Conservation (phyloP, 2,329 filamentous ascomycete genomes). For the Trichoderma cornu-damae region DNA sequence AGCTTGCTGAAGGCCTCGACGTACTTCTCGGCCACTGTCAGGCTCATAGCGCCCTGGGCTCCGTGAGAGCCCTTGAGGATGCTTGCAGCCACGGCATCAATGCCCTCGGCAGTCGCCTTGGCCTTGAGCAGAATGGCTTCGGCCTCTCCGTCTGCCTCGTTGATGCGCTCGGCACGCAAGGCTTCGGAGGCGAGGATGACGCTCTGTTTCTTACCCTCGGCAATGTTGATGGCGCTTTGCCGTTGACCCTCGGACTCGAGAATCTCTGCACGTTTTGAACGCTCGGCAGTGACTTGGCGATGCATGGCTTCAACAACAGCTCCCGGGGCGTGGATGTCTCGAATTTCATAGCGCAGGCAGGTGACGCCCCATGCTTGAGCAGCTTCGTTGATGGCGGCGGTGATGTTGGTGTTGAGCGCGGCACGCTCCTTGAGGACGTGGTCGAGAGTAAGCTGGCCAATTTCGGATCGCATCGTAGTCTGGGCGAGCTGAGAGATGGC, state of each 20-base stretch:
- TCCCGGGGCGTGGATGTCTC: conserved; percentile 93
- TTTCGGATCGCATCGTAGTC: conserved; percentile 98
- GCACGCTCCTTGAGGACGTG: conserved; percentile 97
- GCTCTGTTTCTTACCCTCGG: conserved; percentile 93
- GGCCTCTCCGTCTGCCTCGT: conserved; percentile 85
- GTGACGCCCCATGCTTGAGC: conserved; percentile 95
- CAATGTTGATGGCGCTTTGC: conserved; percentile 97
- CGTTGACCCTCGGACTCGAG: conserved; percentile 94
- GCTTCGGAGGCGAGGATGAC: conserved; percentile 96
- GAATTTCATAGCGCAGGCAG: conserved; percentile 94
- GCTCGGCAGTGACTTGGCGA: conserved; percentile 92
- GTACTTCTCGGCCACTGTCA: conserved; percentile 94
- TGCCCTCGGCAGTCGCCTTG: conserved; percentile 77
- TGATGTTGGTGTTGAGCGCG: conserved; percentile 95
- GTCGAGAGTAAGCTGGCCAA: conserved; percentile 91
- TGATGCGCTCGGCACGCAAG: conserved; percentile 83
- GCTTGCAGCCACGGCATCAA: conserved; percentile 74
- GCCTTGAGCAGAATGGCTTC: conserved; percentile 88
- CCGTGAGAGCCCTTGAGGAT: conserved; percentile 68
- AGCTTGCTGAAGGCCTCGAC: conserved; percentile 90
- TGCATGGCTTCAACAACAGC: conserved; percentile 97
- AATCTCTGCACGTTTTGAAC: conserved; percentile 95
- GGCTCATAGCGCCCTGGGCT: conserved; percentile 77
- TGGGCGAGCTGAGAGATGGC: conserved; percentile 97
- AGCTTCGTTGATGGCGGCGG: conserved; percentile 96